Conservation (phyloP, 1,284 basidiomycete genomes). For the Puccinia horiana region DNA sequence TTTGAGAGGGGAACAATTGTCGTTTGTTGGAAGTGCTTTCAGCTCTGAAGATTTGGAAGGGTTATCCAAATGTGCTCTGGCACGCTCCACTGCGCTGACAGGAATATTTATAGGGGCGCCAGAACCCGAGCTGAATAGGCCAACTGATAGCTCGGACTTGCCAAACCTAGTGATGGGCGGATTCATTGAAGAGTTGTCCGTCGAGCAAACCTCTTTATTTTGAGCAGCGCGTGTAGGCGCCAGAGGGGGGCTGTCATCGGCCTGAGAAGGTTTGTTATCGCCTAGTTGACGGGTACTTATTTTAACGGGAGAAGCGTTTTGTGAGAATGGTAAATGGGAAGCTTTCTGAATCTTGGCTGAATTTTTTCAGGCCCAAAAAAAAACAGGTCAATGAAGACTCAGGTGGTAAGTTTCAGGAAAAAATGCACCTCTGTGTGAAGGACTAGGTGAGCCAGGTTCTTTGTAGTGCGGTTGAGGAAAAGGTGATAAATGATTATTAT, state of each 20-base stretch:
- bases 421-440: conserved; percentile 39
- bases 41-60: background rate
- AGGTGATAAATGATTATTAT: conserved; percentile 7
- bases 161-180: background rate
- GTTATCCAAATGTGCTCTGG: conserved; percentile 18
- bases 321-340: background rate
- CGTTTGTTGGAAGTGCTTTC: background rate
- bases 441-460: conserved; percentile 39
- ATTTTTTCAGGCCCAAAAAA: background rate
- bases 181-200: background rate
- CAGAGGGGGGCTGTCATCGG: background rate
- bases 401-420: background rate
- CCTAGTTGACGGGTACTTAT: background rate
- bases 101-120: conserved; percentile 23
- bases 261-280: background rate
- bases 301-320: background rate
- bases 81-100: conserved; percentile 11
- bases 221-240: background rate
- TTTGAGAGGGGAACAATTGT: background rate
- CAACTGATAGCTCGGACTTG: background rate
- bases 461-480: conserved; percentile 3
- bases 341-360: conserved; percentile 24
- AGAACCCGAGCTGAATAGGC: conserved; percentile 19
- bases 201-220: background rate
- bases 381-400: background rate